Evolutionary conservation across 179 eudicot species (phyloP).

Genomic region (Pouteria campechiana): DNA sequence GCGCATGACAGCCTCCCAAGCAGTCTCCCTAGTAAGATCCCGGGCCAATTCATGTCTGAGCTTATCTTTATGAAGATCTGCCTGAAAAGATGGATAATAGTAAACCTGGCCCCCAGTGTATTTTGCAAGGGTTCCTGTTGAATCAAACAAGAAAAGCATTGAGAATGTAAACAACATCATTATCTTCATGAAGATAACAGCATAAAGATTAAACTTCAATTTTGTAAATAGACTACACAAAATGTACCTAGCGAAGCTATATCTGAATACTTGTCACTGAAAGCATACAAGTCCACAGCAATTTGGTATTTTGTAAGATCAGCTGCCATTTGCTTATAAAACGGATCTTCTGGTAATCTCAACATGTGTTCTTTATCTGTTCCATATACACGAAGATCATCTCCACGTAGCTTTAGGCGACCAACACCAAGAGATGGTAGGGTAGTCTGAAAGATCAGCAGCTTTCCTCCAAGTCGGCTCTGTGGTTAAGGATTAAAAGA

Average conservation of each 20-base stretch:
- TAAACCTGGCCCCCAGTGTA: slow-evolving; percentile 96
- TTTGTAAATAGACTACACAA: not conserved
- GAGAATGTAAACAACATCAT: too few relatives aligned
- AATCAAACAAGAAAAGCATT: too few relatives aligned
- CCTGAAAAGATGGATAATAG: slow-evolving; percentile 75
- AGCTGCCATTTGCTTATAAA: slow-evolving; percentile 99
- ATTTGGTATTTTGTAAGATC: slow-evolving; percentile 92
- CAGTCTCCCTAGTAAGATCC: slow-evolving; percentile 97
- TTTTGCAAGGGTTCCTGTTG: slow-evolving; percentile 80
- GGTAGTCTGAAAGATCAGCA: slow-evolving; percentile 86
- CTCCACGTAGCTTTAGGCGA: slow-evolving; percentile 87
- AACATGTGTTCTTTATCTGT: slow-evolving; percentile 83
- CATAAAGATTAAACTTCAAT: not conserved
- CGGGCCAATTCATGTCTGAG: slow-evolving; percentile 81
- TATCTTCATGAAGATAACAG: too few relatives aligned
- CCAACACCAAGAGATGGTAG: slow-evolving; percentile 95
- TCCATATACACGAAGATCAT: slow-evolving; percentile 74
- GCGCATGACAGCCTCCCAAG: slow-evolving; percentile 99
- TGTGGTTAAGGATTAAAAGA: slow-evolving; percentile 16
- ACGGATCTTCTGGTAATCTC: slow-evolving; percentile 89
- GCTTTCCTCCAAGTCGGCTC: slow-evolving; percentile 95
- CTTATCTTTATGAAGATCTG: slow-evolving; percentile 58
- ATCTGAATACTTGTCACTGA: slow-evolving; percentile 95
- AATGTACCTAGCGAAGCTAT: slow-evolving; percentile 79
- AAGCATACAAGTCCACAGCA: slow-evolving; percentile 77